A percentile compares a stretch with the other conserved stretches of the same genome.
These are phyloP conservation scores for Helotiales sp. DNA, from an alignment of 2,329 filamentous ascomycete species.

Conservation along the genomic window DNA sequence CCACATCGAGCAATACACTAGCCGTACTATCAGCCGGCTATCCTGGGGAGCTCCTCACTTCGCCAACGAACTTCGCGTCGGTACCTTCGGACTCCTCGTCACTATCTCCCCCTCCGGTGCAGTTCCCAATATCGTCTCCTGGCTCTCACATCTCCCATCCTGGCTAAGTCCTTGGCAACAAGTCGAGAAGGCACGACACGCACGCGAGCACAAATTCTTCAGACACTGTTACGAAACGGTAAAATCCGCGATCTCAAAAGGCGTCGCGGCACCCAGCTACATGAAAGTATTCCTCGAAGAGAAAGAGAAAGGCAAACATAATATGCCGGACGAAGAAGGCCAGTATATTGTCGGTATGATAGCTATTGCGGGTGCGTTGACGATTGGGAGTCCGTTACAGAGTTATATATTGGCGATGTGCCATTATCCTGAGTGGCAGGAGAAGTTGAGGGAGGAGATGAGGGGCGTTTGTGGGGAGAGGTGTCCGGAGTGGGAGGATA, in stretches of 20 bases:
- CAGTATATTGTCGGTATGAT: constrained; percentile 54
- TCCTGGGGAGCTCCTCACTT: constrained; percentile 52
- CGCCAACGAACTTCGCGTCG: constrained; percentile 48
- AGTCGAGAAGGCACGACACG: constrained; percentile 49
- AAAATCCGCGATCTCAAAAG: constrained; percentile 42
- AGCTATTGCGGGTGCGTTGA: constrained; percentile 52
- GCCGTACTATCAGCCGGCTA: constrained; percentile 52
- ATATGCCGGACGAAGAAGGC: constrained; percentile 47
- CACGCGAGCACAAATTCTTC: constrained; percentile 48
- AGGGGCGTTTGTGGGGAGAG: constrained; percentile 48
- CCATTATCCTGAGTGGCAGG: constrained; percentile 50
- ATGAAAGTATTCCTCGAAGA: constrained; percentile 49
- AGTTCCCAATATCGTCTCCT: constrained; percentile 53
- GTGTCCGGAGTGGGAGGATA: constrained; percentile 47
- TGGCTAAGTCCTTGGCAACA: constrained; percentile 52
- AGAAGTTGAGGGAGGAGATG: constrained; percentile 49
- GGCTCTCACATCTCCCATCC: constrained; percentile 49
- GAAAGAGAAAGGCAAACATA: constrained; percentile 42
- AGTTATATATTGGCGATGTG: constrained; percentile 48
- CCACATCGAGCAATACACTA: constrained; percentile 54
- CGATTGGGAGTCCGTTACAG: constrained; percentile 45
- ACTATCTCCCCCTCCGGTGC: constrained; percentile 53
- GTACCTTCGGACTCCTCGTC: constrained; percentile 52
- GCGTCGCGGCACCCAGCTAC: constrained; percentile 48
- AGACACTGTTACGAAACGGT: constrained; percentile 47